phyloP scores from a whole-genome alignment of 2,329 filamentous ascomycete genomes.

The Penicillium sp. region DNA sequence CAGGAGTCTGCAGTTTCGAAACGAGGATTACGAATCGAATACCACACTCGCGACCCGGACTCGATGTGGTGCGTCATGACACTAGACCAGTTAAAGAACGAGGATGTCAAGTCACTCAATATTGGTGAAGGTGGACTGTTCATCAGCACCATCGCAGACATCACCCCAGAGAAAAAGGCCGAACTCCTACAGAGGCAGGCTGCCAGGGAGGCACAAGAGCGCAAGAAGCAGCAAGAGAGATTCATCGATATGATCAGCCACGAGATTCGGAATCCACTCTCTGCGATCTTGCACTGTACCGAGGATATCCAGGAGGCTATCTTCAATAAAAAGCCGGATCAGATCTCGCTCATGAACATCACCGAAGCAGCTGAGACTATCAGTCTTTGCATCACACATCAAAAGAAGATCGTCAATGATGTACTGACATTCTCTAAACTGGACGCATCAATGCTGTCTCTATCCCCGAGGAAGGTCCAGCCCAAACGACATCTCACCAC shows the following conservation, averaged over 20 bases:
- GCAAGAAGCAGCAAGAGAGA: constrained; percentile 77
- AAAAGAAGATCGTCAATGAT: constrained; percentile 77
- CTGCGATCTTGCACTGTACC: constrained; percentile 60
- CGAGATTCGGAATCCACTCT: constrained; percentile 60
- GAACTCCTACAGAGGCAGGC: constrained; percentile 77
- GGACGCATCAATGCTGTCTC: constrained; percentile 71
- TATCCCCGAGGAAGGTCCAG: constrained; percentile 70
- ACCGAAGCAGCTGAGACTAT: constrained; percentile 78
- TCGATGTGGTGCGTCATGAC: constrained; percentile 23
- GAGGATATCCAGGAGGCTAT: constrained; percentile 45
- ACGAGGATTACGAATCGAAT: constrained; percentile 24
- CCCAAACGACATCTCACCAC: constrained; percentile 67
- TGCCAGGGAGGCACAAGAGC: constrained; percentile 76
- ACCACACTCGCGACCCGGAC: constrained; percentile 16
- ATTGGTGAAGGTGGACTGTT: constrained; percentile 12
- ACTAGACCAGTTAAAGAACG: constrained; percentile 14
- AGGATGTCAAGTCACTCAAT: constrained; percentile 12
- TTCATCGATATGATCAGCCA: constrained; percentile 73
- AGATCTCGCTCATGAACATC: constrained; percentile 56
- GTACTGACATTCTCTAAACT: constrained; percentile 74
- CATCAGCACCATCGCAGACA: constrained; percentile 68
- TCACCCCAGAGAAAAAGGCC: constrained; percentile 81
- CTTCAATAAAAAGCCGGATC: constrained; percentile 1
- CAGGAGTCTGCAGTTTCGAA: neutral
- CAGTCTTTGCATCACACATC: constrained; percentile 74